These are phyloP conservation scores for Pisolithus thermaeus DNA, from an alignment of 1,284 basidiomycete genomes.

Conservation along the genomic window DNA sequence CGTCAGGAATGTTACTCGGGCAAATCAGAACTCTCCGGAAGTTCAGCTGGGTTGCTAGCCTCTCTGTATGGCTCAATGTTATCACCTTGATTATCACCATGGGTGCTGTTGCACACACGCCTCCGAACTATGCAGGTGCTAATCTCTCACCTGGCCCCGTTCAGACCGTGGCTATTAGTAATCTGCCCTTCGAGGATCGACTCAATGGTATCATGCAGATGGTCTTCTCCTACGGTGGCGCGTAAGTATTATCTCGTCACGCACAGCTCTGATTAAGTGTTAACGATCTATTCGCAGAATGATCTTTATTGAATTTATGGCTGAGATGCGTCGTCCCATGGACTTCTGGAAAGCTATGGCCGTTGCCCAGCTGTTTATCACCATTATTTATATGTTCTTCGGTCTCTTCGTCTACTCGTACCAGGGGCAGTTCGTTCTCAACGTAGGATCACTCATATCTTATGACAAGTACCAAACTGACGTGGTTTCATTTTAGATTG, in stretches of 20 bases:
- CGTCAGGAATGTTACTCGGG: conserved; percentile 42
- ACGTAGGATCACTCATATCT: conserved; percentile 9
- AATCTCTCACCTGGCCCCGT: conserved; percentile 35
- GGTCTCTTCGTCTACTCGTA: conserved; percentile 47
- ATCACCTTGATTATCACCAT: conserved; percentile 51
- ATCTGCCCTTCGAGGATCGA: conserved; percentile 36
- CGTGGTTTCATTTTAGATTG: conserved; percentile 29
- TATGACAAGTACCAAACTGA: conserved; percentile 2
- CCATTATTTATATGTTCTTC: conserved; percentile 52
- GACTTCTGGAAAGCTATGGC: conserved; percentile 71
- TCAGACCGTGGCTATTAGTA: conserved; percentile 37
- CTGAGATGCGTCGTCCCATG: conserved; percentile 66
- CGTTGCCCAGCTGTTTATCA: conserved; percentile 51
- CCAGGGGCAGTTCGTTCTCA: conserved; percentile 49
- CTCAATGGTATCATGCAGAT: conserved; percentile 62
- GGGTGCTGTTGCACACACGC: conserved; percentile 51
- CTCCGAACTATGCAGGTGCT: conserved; percentile 52
- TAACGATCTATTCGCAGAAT: conserved; percentile 23
- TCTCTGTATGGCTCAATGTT: conserved; percentile 46
- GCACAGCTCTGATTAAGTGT: too few species aligned
- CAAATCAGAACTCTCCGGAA: conserved; percentile 48
- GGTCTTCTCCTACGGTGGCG: conserved; percentile 54
- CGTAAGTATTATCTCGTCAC: conserved; percentile 21
- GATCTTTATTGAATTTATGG: conserved; percentile 54
- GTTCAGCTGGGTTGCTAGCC: conserved; percentile 45